These are phyloP conservation scores for Aspergillus eucalypticola DNA, from an alignment of 2,329 filamentous ascomycete genomes.

Conservation along the genomic window DNA sequence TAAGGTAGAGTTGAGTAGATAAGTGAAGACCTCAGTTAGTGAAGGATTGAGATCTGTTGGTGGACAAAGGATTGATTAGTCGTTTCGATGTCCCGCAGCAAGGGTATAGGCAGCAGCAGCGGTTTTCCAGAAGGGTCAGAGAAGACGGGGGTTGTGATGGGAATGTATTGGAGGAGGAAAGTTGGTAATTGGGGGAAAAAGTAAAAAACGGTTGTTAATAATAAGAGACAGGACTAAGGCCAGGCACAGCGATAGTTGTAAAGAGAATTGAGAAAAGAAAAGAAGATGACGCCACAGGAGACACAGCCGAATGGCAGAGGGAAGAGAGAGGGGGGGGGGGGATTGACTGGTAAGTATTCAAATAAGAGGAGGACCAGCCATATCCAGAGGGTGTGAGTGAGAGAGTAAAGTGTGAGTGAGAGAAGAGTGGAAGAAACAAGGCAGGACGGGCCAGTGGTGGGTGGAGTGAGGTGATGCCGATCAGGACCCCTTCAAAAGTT, in stretches of 20 bases:
- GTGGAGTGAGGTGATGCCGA: slow-evolving; percentile 13
- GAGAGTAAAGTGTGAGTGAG: not conserved
- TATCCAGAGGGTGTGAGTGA: no score
- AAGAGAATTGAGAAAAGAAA: slow-evolving; percentile 2
- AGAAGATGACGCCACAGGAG: slow-evolving; percentile 4
- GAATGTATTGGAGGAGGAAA: not conserved
- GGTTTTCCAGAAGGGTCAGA: slow-evolving; percentile 6
- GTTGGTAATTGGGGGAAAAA: not conserved
- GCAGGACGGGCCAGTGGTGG: slow-evolving; percentile 1
- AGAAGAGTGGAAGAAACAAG: not conserved
- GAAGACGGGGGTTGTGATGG: not conserved
- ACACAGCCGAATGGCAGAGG: not conserved
- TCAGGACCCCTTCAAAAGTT: slow-evolving; percentile 15
- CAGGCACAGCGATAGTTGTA: not conserved
- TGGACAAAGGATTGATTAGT: slow-evolving; percentile 18
- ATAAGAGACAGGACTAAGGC: not conserved
- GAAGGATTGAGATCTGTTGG: slow-evolving; percentile 14
- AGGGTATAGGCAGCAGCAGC: not conserved
- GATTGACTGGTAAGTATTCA: slow-evolving; percentile 1
- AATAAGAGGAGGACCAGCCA: slow-evolving; percentile 4
- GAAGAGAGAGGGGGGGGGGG: not conserved
- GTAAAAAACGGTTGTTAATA: not conserved
- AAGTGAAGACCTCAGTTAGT: slow-evolving; percentile 1
- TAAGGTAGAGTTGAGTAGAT: not conserved
- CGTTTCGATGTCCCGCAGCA: slow-evolving; percentile 7